phyloP scores from a whole-genome alignment of 2,329 filamentous ascomycete species.

The Verticillium tricorpus region DNA sequence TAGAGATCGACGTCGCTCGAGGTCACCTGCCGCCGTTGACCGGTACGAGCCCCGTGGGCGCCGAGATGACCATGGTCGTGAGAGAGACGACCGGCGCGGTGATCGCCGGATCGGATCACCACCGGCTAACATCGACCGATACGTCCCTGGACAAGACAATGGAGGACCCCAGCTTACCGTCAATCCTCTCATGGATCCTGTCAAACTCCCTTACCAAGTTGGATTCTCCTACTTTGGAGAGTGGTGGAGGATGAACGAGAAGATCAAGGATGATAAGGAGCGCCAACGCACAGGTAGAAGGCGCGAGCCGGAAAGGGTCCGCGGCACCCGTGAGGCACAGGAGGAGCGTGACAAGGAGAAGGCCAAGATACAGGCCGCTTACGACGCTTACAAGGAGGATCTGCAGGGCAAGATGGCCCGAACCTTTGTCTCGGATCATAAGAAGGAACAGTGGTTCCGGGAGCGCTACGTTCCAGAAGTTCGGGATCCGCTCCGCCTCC shows the following conservation, averaged over 20 bases:
- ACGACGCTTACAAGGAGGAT: constrained; percentile 64
- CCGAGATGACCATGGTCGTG: constrained; percentile 63
- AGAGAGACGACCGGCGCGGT: constrained; percentile 49
- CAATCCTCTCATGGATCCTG: constrained; percentile 69
- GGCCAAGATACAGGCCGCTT: constrained; percentile 68
- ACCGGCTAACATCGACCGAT: constrained; percentile 74
- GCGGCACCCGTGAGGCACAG: constrained; percentile 59
- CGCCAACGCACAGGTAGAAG: constrained; percentile 64
- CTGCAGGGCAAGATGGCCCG: constrained; percentile 77
- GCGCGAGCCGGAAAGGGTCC: constrained; percentile 58
- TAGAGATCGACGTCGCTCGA: constrained; percentile 59
- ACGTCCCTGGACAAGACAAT: constrained; percentile 69
- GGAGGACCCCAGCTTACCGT: constrained; percentile 39
- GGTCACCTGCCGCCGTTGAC: constrained; percentile 68
- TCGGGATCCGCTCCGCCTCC: constrained; percentile 66
- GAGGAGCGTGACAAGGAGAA: constrained; percentile 79
- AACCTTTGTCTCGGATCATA: constrained; percentile 85
- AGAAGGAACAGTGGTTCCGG: constrained; percentile 95
- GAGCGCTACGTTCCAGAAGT: constrained; percentile 88
- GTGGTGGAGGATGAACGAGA: constrained; percentile 81
- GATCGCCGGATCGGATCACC: constrained; percentile 55
- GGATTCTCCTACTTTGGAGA: constrained; percentile 83
- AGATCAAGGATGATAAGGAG: constrained; percentile 78
- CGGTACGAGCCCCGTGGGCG: constrained; percentile 69
- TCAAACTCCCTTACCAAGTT: constrained; percentile 71